These are phyloP conservation scores for Globisporangium spiculum DNA, from an alignment of 352 stramenopile species.

Conservation along the genomic window DNA sequence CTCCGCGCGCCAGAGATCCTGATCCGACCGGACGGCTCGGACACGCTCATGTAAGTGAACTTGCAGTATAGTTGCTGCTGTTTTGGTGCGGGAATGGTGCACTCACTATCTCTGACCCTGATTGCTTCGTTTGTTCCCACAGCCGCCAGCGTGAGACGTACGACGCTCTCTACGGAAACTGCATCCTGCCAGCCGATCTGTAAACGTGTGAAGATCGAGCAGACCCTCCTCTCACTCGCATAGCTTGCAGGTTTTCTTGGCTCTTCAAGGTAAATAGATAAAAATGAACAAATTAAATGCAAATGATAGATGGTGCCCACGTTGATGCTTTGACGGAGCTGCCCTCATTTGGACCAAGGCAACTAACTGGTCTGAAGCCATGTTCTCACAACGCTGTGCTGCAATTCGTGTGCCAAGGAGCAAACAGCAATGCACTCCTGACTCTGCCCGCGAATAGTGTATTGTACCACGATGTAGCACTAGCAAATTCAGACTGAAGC, in stretches of 20 bases:
- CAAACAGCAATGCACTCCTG: not conserved
- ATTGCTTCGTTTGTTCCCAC: slow-evolving; percentile 10
- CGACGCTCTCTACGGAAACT: slow-evolving; percentile 77
- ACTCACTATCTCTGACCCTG: not conserved
- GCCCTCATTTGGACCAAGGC: not conserved
- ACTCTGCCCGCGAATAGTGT: not conserved
- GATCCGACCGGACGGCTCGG: slow-evolving; percentile 45
- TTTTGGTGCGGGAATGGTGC: not conserved
- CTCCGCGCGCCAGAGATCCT: slow-evolving; percentile 87
- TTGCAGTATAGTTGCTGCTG: not conserved
- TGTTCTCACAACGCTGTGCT: not conserved
- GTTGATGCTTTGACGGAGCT: not conserved
- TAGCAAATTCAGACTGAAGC: no score
- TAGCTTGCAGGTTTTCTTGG: not conserved
- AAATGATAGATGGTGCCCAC: not conserved
- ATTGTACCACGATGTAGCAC: not conserved
- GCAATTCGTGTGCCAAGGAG: not conserved
- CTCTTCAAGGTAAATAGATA: not conserved
- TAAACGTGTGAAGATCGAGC: slow-evolving; percentile 15
- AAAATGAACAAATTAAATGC: not conserved
- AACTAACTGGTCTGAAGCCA: not conserved
- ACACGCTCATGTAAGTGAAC: slow-evolving; percentile 65
- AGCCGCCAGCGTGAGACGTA: slow-evolving; percentile 78
- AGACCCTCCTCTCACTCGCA: not conserved
- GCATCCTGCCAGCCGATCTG: slow-evolving; percentile 53